Evolutionary conservation across 2,329 filamentous ascomycete genomes (phyloP).

Genomic region (Arthrobotrys megalospora): DNA sequence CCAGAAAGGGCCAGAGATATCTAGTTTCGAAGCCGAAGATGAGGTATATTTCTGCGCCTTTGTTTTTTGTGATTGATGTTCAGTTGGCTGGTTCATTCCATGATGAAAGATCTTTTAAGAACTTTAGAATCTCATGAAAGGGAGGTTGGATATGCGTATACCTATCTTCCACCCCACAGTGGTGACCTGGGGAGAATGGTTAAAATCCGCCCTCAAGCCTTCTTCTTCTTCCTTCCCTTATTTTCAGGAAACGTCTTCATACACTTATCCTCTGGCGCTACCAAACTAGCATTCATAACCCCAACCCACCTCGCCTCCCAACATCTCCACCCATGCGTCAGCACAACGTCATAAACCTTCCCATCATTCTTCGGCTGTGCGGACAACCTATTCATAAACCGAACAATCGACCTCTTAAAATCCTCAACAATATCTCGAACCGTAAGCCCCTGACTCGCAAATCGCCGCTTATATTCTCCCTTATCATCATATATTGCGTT

Average conservation of each 20-base stretch:
- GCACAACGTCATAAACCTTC: neutral
- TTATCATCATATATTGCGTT: neutral
- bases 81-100: too few relatives aligned
- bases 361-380: neutral
- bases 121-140: too few relatives aligned
- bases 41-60: too few relatives aligned
- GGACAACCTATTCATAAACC: neutral
- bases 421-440: neutral
- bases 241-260: neutral
- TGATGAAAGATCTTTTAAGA: too few relatives aligned
- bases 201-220: too few relatives aligned
- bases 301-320: neutral
- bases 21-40: too few relatives aligned
- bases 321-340: neutral
- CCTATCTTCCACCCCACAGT: too few relatives aligned
- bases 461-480: neutral
- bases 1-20: too few relatives aligned
- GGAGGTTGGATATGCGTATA: too few relatives aligned
- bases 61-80: too few relatives aligned
- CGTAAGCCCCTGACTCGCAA: neutral
- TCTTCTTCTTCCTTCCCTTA: too few relatives aligned
- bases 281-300: neutral
- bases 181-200: too few relatives aligned
- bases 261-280: neutral
- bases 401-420: neutral